Evolutionary conservation across 2,329 filamentous ascomycete species (phyloP).

Genomic region (Cercospora citrullina): DNA sequence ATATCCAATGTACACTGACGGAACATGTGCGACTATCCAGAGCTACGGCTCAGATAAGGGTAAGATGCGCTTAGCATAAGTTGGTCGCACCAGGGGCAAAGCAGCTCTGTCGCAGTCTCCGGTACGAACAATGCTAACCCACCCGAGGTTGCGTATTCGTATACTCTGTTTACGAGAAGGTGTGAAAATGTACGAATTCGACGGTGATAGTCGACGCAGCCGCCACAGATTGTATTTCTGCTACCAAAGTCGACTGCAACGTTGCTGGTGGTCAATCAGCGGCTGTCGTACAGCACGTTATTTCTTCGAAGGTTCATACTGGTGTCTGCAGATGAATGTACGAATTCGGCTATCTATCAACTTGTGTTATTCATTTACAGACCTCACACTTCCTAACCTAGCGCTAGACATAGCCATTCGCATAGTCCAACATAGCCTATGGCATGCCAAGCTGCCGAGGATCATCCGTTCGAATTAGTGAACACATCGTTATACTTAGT

Average conservation of each 20-base stretch:
- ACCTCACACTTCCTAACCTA: no score
- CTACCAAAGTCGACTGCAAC: not conserved
- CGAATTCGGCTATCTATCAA: no score
- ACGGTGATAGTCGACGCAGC: not conserved
- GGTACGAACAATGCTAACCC: not conserved
- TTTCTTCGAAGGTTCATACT: no score
- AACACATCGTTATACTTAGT: not conserved
- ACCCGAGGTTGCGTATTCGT: not conserved
- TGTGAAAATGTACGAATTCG: not conserved
- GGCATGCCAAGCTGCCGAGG: not conserved
- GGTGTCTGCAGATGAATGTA: no score
- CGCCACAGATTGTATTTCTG: not conserved
- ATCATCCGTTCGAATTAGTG: not conserved
- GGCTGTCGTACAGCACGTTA: not conserved
- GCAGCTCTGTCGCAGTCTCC: not conserved
- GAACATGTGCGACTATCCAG: no score
- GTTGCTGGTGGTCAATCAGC: not conserved
- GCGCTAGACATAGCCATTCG: no score
- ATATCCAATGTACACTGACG: no score
- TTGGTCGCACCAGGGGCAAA: not conserved
- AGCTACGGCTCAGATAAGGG: not conserved
- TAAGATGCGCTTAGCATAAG: not conserved
- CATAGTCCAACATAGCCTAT: not conserved
- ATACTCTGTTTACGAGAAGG: no score
- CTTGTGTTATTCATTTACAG: no score